Base-by-base conservation (phyloP, 1,139 yeast genomes). In the Yamadazyma oceani region DNA sequence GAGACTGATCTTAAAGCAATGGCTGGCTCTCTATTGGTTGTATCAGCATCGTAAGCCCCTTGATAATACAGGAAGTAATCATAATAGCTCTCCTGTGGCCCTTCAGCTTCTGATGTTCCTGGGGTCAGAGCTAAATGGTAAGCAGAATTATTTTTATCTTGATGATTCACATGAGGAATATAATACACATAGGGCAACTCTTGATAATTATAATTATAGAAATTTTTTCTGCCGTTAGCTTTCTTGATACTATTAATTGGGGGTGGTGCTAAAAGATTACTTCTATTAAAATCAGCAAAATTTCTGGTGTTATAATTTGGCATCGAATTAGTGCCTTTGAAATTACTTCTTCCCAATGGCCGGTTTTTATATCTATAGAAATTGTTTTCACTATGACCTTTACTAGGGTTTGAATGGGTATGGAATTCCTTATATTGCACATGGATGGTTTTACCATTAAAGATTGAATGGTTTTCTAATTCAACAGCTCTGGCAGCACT, bases 401-500 rank as follows among this genome's bases (percentile, higher is more conserved):
- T 26, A 13, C 21, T 8, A 19, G 21, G 8, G 8, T 26, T 16
- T 15, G 24, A 19, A 14, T 15, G 23, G 32, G 33, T 35, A 46
- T 78, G 78, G 45, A 78, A 61, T 56, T 85, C 94, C 42, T 85
- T 75, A 54, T 83, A 86, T 58, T 85, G 94, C 31, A 87, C 95
- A 60, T 85, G 92, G 70, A 87, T 83, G 4, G 92, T 83, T 57
- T 76, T 82, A 38, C 78, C 80, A 51, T 78, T 64, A 51, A 87
- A 78, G 60, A 82, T 75, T 2, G 94, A 73, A 60, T 86, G 95
- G 53, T 87, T 86, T 55, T 86, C 95, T 41, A 80, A 71, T 54
- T 84, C 92, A 38, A 85, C 85, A 1, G 95, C 92, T 29, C 85
- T 73, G 1, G 92, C 90, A 3, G 95, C 92, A 29, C 89, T 78